Conservation (phyloP, 2,329 filamentous ascomycete genomes). For the Colletotrichum chlorophyti region DNA sequence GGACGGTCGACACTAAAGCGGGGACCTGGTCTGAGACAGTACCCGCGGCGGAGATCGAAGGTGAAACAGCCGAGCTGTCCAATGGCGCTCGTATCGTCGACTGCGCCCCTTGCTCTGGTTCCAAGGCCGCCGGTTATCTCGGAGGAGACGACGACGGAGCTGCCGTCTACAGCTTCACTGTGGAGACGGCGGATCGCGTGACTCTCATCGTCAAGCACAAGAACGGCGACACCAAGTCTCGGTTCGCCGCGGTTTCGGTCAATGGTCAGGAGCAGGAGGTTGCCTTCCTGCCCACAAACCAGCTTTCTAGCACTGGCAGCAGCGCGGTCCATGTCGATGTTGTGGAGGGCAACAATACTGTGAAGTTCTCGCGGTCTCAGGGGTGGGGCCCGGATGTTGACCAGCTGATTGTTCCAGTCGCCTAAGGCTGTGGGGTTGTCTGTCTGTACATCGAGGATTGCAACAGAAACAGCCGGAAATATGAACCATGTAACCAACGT, state of each 20-base stretch:
- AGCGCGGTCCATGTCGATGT: conserved; percentile 56
- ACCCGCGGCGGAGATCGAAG: conserved; percentile 56
- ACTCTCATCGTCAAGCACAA: conserved; percentile 62
- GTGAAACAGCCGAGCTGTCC: conserved; percentile 52
- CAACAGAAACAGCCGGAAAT: too few species aligned
- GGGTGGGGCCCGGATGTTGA: conserved; percentile 60
- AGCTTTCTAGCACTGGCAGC: conserved; percentile 47
- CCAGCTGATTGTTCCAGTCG: conserved; percentile 61
- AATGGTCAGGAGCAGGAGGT: conserved; percentile 59
- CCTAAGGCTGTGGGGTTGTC: too few species aligned
- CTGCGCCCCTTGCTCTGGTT: conserved; percentile 60
- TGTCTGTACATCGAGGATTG: too few species aligned
- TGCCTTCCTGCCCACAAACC: conserved; percentile 60
- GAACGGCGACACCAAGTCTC: conserved; percentile 60
- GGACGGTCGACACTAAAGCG: conserved; percentile 53
- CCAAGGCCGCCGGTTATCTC: conserved; percentile 58
- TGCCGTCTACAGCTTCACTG: conserved; percentile 55
- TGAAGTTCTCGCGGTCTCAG: conserved; percentile 51
- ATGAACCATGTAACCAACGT: too few species aligned
- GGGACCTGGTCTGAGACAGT: conserved; percentile 53
- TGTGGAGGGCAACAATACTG: conserved; percentile 54
- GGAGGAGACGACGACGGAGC: conserved; percentile 56
- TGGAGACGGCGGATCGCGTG: conserved; percentile 49
- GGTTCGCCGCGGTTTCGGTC: conserved; percentile 61
- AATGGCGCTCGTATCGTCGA: conserved; percentile 51